phyloP scores from a whole-genome alignment of 306 rosid genomes.

The Nissolia schottii region DNA sequence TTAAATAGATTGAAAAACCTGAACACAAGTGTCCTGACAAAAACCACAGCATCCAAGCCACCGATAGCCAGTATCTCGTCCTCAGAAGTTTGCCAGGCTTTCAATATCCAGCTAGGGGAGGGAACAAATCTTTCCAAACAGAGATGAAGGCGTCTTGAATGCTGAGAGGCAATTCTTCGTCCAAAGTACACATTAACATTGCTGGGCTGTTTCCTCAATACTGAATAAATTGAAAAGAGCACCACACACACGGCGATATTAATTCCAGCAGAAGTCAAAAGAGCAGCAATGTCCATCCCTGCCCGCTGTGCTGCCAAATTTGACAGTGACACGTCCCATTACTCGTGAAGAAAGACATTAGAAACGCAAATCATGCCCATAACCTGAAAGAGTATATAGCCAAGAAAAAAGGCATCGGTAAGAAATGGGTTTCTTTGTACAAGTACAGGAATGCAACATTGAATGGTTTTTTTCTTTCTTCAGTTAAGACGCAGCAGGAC shows the following conservation, averaged over 20 bases:
- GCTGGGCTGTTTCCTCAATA: conserved; percentile 91
- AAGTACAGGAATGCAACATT: conserved; percentile 15
- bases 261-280: conserved; percentile 90
- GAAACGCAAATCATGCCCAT: conserved; percentile 27
- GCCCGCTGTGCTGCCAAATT: conserved; percentile 29
- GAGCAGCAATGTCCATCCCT: conserved; percentile 80
- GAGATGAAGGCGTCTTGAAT: conserved; percentile 30
- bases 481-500: background rate
- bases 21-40: conserved; percentile 71
- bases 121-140: conserved; percentile 92
- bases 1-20: conserved; percentile 46
- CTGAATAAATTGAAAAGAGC: conserved; percentile 70
- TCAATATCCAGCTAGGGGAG: conserved; percentile 84
- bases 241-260: conserved; percentile 63
- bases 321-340: conserved; percentile 26
- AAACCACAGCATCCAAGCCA: conserved; percentile 90
- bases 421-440: conserved; percentile 19
- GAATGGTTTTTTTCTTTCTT: background rate
- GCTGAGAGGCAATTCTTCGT: conserved; percentile 49
- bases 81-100: conserved; percentile 79
- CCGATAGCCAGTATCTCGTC: conserved; percentile 66
- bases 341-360: conserved; percentile 21
- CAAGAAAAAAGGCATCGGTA: conserved; percentile 12
- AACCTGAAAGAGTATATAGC: conserved; percentile 31
- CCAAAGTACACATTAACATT: conserved; percentile 74